phyloP scores from a whole-genome alignment of 2,329 filamentous ascomycete species.

The Fusarium sp. region DNA sequence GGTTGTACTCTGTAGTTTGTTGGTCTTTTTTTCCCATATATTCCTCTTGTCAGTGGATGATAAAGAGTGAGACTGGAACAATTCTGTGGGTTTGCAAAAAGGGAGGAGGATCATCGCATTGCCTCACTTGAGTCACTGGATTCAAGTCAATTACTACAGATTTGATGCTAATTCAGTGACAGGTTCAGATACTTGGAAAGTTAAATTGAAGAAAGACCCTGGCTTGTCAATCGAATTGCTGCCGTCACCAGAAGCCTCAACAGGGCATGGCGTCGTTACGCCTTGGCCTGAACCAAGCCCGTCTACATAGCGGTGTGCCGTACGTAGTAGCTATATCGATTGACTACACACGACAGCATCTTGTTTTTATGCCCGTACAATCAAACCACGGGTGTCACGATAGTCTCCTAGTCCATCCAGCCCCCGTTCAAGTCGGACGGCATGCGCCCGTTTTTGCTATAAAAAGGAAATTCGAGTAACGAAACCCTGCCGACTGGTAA shows the following conservation, averaged over 20 bases:
- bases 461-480: slow-evolving; percentile 19
- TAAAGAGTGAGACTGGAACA: slow-evolving; percentile 26
- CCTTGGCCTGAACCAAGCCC: neutral
- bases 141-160: neutral
- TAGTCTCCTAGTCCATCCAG: neutral
- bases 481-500: neutral
- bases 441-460: slow-evolving; percentile 21
- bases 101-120: neutral
- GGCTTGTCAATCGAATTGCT: slow-evolving; percentile 12
- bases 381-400: slow-evolving; percentile 8
- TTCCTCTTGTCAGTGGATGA: slow-evolving; percentile 9
- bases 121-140: slow-evolving; percentile 10
- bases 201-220: slow-evolving; percentile 7
- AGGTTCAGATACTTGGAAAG: neutral
- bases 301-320: slow-evolving; percentile 5
- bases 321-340: neutral
- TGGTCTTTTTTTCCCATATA: neutral
- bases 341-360: neutral
- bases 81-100: slow-evolving; percentile 5
- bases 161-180: neutral
- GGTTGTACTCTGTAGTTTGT: no score
- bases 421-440: slow-evolving; percentile 21
- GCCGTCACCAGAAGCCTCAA: slow-evolving; percentile 5
- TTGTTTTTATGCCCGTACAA: neutral
- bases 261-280: slow-evolving; percentile 1